Conservation (phyloP, 108 stramenopile species). For the Nitzschia palea region DNA sequence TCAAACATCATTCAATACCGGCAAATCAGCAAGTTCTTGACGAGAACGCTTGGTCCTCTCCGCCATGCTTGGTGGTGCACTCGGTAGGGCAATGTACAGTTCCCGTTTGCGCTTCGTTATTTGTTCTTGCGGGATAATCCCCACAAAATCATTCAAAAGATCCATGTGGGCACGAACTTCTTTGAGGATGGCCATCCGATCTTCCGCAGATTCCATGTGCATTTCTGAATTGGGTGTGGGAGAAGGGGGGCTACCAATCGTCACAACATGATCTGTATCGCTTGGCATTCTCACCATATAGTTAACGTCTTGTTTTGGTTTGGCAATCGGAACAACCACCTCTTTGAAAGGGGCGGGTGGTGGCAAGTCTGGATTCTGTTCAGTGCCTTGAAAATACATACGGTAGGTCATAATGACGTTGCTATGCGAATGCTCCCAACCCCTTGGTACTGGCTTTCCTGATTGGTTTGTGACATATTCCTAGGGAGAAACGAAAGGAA, state of each 20-base stretch:
- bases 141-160: slow-evolving; percentile 60
- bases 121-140: slow-evolving; percentile 47
- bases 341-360: slow-evolving; percentile 33
- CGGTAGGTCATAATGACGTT: slow-evolving; percentile 54
- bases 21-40: too few relatives aligned
- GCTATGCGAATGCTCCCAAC: slow-evolving; percentile 39
- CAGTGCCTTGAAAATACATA: slow-evolving; percentile 52
- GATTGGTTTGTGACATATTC: slow-evolving; percentile 12
- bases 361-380: slow-evolving; percentile 46
- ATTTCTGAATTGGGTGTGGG: background rate
- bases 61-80: slow-evolving; percentile 38
- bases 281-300: background rate
- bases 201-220: slow-evolving; percentile 3
- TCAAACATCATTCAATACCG: too few relatives aligned
- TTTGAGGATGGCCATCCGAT: slow-evolving; percentile 31
- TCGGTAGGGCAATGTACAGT: slow-evolving; percentile 56
- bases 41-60: slow-evolving; percentile 12
- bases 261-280: background rate
- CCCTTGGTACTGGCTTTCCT: slow-evolving; percentile 1
- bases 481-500: background rate
- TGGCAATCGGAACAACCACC: slow-evolving; percentile 35
- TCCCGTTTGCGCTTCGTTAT: slow-evolving; percentile 53
- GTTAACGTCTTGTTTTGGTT: background rate
- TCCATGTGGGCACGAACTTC: slow-evolving; percentile 67
- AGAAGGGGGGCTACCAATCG: background rate